These are phyloP conservation scores for Tinospora cordifolia DNA, from an alignment of 164 flowering plant genomes.

Conservation along the genomic window DNA sequence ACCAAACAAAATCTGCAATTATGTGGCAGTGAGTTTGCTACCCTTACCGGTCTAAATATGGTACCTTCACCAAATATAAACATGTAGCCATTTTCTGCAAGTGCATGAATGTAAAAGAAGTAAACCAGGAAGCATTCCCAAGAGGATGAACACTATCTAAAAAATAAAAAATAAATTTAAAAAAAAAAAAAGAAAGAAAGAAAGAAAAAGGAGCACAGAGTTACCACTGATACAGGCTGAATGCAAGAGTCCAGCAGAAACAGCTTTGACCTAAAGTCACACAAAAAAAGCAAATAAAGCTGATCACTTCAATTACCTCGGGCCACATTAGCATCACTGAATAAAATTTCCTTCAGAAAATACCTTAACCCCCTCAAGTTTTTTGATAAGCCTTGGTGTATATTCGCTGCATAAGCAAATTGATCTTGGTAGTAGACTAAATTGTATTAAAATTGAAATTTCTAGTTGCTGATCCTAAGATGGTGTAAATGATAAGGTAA, in stretches of 20 bases:
- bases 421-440: background rate
- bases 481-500: background rate
- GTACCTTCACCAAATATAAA: slow-evolving; percentile 73
- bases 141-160: background rate
- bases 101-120: background rate
- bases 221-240: slow-evolving; percentile 80
- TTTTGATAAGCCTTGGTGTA: slow-evolving; percentile 80
- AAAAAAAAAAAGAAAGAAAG: too few relatives aligned
- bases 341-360: background rate
- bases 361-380: slow-evolving; percentile 81
- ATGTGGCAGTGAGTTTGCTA: background rate
- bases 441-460: background rate
- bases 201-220: slow-evolving; percentile 2
- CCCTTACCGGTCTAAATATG: slow-evolving; percentile 42
- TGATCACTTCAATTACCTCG: background rate
- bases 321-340: slow-evolving; percentile 4
- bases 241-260: slow-evolving; percentile 88
- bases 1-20: background rate
- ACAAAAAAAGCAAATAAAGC: slow-evolving; percentile 6
- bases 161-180: too few relatives aligned
- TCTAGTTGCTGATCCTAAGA: background rate
- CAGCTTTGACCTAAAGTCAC: slow-evolving; percentile 46
- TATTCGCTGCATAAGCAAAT: slow-evolving; percentile 60
- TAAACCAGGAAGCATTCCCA: background rate
- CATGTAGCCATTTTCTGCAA: slow-evolving; percentile 72